Base-by-base conservation (phyloP, 2,329 filamentous ascomycete species). In the Aureobasidium melanogenum region DNA sequence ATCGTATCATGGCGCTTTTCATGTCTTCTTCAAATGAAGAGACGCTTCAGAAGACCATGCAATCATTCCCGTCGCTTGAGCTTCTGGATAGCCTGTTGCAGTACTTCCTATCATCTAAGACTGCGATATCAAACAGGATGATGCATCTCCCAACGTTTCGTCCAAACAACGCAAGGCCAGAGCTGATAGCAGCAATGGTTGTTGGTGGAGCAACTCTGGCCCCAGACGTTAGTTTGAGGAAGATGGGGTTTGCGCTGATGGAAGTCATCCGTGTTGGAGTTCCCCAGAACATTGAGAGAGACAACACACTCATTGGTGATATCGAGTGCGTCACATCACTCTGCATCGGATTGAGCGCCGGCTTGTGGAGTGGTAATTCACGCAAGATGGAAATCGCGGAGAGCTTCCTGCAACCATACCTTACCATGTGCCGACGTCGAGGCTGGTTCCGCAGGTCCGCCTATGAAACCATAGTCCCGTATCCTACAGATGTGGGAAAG, bases 1-100 rank as follows among this genome's bases (percentile, higher is more conserved):
- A 90, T 69, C 80, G 79, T 50, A 79, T 88, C 1, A 74, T 90
- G 60, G 84, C 82, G 12, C 79, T 88, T 62, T 81, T 89, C 1
- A 73, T 89, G 38, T 78, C 79, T 54, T 84, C 81, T 4, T 86
- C 82, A 66, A 81, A 80, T 50, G 73, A 74, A 0, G 67, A 80
- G 71, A 73, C 80, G 72, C 72, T 79, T 69, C 63, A 80, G 76
- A 54, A 70, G 51, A 81, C 84, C 22, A 82, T 80, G 19, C 81
- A 78, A 1, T 85, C 84, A 0, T 88, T 88, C 64, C 84, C 84
- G 0, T 84, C 83, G 1, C 77, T 83, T 19, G 80, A 83, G 24
- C 70, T 84, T 15, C 75, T 88, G 63, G 84, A 87, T 65, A 83
- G 80, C 10, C 75, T 87, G 60, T 76, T 86, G 14, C 82, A 87